Evolutionary conservation across 441 rosid species (phyloP).

Genomic region (Populus hybrid): DNA sequence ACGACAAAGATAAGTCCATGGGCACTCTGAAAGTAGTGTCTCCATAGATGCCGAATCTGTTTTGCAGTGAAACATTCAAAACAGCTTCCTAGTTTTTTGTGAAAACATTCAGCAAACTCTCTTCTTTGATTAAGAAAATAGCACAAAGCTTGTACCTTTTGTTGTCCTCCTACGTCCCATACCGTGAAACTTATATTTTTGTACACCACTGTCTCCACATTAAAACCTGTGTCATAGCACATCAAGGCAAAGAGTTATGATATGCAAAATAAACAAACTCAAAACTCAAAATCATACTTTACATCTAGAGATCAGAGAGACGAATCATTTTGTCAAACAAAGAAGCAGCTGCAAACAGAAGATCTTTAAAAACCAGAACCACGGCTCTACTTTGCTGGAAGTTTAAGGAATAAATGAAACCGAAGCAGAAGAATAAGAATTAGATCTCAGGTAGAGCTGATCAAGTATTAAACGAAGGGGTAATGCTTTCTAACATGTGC

Average conservation of each 20-base stretch:
- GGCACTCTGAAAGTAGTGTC: constrained; percentile 56
- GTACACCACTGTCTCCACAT: constrained; percentile 69
- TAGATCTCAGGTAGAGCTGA: background rate
- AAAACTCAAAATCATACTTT: background rate
- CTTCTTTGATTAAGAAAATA: background rate
- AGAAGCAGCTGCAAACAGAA: background rate
- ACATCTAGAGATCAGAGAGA: background rate
- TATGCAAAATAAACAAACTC: background rate
- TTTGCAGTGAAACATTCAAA: background rate
- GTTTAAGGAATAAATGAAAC: background rate
- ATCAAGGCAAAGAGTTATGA: background rate
- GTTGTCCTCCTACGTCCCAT: constrained; percentile 84
- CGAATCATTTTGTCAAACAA: background rate
- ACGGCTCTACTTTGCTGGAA: background rate
- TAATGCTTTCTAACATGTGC: background rate
- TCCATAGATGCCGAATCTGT: constrained; percentile 77
- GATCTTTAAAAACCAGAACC: background rate
- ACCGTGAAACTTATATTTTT: constrained; percentile 52
- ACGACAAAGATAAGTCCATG: constrained; percentile 69
- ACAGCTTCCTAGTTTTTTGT: background rate
- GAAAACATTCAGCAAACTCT: background rate
- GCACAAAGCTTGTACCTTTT: constrained; percentile 43
- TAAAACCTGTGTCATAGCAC: constrained; percentile 46
- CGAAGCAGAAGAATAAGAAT: background rate
- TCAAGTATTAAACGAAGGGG: background rate